Evolutionary conservation across 192 early-diverging fungal genomes (phyloP).

Genomic region (Diversispora eburnea): DNA sequence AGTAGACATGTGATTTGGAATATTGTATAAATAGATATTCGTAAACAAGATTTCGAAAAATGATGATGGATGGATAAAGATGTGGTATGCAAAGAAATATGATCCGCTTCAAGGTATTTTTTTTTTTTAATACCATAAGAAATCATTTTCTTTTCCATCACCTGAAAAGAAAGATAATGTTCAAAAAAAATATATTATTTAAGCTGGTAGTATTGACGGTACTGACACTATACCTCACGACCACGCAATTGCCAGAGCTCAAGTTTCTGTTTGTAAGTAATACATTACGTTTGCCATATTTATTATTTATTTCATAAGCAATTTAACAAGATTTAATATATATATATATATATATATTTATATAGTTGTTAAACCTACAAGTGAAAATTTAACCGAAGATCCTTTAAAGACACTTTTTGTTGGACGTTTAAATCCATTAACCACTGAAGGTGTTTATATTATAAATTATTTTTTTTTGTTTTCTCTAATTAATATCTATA

Average conservation of each 20-base stretch:
- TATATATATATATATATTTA: neutral
- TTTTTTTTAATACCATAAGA: too few relatives aligned
- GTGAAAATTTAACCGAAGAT: constrained; percentile 26
- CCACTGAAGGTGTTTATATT: constrained; percentile 31
- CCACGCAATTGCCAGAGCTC: constrained; percentile 36
- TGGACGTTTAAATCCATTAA: constrained; percentile 36
- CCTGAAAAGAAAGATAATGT: too few relatives aligned
- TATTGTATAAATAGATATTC: too few relatives aligned
- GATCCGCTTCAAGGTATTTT: constrained; percentile 31
- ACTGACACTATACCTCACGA: constrained; percentile 40
- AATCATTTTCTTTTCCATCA: too few relatives aligned
- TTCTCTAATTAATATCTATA: too few relatives aligned
- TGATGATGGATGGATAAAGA: neutral
- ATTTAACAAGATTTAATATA: neutral
- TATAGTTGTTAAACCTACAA: constrained; percentile 30
- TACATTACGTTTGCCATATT: too few relatives aligned
- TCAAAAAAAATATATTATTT: too few relatives aligned
- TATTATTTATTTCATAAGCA: too few relatives aligned
- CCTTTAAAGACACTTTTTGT: constrained; percentile 40
- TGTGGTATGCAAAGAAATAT: constrained; percentile 42
- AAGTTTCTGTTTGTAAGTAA: constrained; percentile 30
- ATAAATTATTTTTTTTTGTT: too few relatives aligned
- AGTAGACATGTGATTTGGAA: too few relatives aligned
- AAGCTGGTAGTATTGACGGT: constrained; percentile 41
- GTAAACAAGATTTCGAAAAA: too few relatives aligned